These are phyloP conservation scores for Wallemia mellicola DNA, from an alignment of 1,284 basidiomycete genomes.

Conservation along the genomic window DNA sequence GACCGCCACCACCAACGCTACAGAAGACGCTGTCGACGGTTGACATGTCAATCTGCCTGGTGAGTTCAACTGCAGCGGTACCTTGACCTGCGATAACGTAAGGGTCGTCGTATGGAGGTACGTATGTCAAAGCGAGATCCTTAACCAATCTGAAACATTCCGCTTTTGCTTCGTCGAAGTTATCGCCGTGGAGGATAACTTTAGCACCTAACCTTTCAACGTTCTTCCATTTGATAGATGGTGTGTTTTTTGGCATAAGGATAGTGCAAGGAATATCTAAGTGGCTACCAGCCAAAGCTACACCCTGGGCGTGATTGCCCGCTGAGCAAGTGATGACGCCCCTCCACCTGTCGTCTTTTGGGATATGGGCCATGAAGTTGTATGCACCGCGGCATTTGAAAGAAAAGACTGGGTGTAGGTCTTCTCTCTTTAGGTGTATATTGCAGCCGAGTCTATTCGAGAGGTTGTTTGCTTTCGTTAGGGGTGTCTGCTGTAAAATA, in stretches of 20 bases:
- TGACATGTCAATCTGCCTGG: slow-evolving; percentile 52
- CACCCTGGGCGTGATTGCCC: slow-evolving; percentile 95
- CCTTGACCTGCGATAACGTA: slow-evolving; percentile 92
- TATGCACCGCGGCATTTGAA: slow-evolving; percentile 98
- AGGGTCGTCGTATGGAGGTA: slow-evolving; percentile 94
- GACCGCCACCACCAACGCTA: slow-evolving; percentile 72
- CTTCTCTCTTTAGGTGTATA: slow-evolving; percentile 82
- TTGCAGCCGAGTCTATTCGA: slow-evolving; percentile 66
- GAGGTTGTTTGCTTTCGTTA: slow-evolving; percentile 58
- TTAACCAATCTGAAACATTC: slow-evolving; percentile 67
- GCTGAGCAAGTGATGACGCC: slow-evolving; percentile 95
- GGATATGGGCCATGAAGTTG: slow-evolving; percentile 86
- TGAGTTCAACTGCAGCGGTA: slow-evolving; percentile 76
- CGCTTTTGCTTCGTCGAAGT: slow-evolving; percentile 88
- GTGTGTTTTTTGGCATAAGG: slow-evolving; percentile 88
- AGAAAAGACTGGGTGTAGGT: slow-evolving; percentile 87
- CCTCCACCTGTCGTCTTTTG: slow-evolving; percentile 72
- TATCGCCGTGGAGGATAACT: slow-evolving; percentile 63
- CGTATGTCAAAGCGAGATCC: slow-evolving; percentile 50
- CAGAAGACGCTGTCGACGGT: slow-evolving; percentile 62
- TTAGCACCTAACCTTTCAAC: slow-evolving; percentile 78
- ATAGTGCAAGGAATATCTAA: slow-evolving; percentile 84
- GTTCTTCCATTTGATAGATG: slow-evolving; percentile 83
- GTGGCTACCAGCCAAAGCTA: slow-evolving; percentile 64
- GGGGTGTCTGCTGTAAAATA: slow-evolving; percentile 67